These are phyloP conservation scores for Ascochyta lentis DNA, from an alignment of 2,329 filamentous ascomycete species.

Conservation along the genomic window DNA sequence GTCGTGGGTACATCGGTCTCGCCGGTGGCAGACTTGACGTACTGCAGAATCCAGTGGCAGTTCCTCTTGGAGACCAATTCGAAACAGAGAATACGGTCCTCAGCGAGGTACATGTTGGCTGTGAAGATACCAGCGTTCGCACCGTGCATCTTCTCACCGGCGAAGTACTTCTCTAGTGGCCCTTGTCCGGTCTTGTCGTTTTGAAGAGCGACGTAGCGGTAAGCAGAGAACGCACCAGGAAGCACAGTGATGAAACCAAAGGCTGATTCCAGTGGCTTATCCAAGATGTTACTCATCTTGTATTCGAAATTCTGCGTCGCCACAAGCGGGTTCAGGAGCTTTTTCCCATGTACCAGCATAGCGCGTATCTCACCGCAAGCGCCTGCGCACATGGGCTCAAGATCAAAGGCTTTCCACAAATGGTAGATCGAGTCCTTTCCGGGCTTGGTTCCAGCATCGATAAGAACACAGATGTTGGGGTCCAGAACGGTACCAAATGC, in stretches of 20 bases:
- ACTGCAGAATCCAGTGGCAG: slow-evolving; percentile 96
- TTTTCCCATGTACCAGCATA: slow-evolving; percentile 88
- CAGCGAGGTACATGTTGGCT: slow-evolving; percentile 98
- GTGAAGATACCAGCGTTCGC: slow-evolving; percentile 95
- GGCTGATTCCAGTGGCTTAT: slow-evolving; percentile 95
- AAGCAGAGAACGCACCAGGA: slow-evolving; percentile 97
- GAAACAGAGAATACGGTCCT: slow-evolving; percentile 98
- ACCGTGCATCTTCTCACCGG: slow-evolving; percentile 94
- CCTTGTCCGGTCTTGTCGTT: slow-evolving; percentile 96
- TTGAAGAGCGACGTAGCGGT: slow-evolving; percentile 90
- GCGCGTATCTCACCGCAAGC: slow-evolving; percentile 99
- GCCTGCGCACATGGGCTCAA: slow-evolving; percentile 96
- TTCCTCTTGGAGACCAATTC: slow-evolving; percentile 97
- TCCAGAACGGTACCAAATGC: slow-evolving; percentile 92
- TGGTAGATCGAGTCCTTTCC: slow-evolving; percentile 96
- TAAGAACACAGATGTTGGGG: slow-evolving; percentile 94
- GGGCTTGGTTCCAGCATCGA: slow-evolving; percentile 95
- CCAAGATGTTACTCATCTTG: slow-evolving; percentile 99
- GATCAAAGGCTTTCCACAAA: slow-evolving; percentile 96
- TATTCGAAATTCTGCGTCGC: slow-evolving; percentile 99
- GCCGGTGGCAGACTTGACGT: slow-evolving; percentile 95
- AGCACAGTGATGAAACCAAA: slow-evolving; percentile 98
- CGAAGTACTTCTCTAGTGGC: slow-evolving; percentile 94
- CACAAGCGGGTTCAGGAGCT: slow-evolving; percentile 89
- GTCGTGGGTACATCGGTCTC: slow-evolving; percentile 96